phyloP scores from a whole-genome alignment of 169 alveolate genomes.

The Eimeria brunetti region DNA sequence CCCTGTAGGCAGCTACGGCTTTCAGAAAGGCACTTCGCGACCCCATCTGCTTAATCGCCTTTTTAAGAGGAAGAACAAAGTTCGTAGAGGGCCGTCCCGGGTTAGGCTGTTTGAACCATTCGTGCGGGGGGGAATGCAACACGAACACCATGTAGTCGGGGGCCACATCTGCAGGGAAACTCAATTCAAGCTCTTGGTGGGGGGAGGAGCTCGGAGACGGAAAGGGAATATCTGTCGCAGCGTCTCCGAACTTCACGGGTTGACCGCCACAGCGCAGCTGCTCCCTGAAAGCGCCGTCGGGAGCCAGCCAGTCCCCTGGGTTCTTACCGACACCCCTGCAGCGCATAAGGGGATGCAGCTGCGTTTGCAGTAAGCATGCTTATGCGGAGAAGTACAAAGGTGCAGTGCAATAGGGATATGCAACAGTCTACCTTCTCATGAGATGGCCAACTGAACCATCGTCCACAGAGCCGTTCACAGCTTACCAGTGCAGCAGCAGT shows the following conservation, averaged over 20 bases:
- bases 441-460: not conserved
- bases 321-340: conserved; percentile 74
- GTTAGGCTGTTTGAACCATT: conserved; percentile 69
- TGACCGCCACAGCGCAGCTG: conserved; percentile 17
- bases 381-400: not conserved
- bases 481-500: conserved; percentile 80
- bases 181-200: conserved; percentile 27
- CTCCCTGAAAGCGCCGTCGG: conserved; percentile 16
- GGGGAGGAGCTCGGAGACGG: conserved; percentile 64
- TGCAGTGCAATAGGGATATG: not conserved
- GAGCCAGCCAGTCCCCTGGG: conserved; percentile 74
- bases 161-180: conserved; percentile 51
- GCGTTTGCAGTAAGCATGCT: too few species aligned
- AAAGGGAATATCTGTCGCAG: conserved; percentile 66
- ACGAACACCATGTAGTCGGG: conserved; percentile 67
- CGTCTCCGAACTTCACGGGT: not conserved
- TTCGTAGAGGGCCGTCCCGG: conserved; percentile 73
- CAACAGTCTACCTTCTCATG: not conserved
- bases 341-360: not conserved
- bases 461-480: not conserved
- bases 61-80: conserved; percentile 53
- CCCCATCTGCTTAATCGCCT: conserved; percentile 9
- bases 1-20: conserved; percentile 21
- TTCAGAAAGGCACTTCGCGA: conserved; percentile 29
- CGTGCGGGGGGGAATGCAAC: conserved; percentile 60